Evolutionary conservation across 306 rosid genomes (phyloP).

Genomic region (Prunus fruticosa): DNA sequence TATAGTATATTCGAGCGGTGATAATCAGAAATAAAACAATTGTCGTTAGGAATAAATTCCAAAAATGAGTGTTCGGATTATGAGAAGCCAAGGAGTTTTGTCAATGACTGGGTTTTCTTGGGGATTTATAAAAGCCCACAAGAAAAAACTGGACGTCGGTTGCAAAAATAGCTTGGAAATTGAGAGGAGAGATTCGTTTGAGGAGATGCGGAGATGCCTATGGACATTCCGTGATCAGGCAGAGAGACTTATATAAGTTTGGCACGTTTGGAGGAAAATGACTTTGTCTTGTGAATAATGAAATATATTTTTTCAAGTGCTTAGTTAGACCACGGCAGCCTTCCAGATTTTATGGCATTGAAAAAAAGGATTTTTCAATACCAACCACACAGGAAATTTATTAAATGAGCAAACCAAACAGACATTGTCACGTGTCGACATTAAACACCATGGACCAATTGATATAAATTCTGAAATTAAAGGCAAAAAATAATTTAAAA

Average conservation of each 20-base stretch:
- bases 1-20: constrained; percentile 16
- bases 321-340: not conserved
- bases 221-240: not conserved
- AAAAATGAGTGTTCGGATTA: not conserved
- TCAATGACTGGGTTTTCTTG: not conserved
- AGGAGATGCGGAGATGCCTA: constrained; percentile 31
- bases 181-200: constrained; percentile 14
- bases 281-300: not conserved
- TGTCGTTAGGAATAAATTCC: not conserved
- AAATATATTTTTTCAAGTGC: not conserved
- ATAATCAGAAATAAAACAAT: not conserved
- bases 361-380: too few species aligned
- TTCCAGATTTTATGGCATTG: too few species aligned
- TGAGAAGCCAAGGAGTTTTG: not conserved
- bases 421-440: not conserved
- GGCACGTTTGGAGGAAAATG: not conserved
- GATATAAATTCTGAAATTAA: not conserved
- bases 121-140: not conserved
- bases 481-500: too few species aligned
- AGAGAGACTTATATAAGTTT: too few species aligned
- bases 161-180: not conserved
- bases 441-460: not conserved
- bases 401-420: too few species aligned
- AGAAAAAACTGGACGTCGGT: not conserved
- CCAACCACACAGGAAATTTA: too few species aligned